These are phyloP conservation scores for Aspergillus cristatus DNA, from an alignment of 495 filamentous ascomycete species.

Conservation along the genomic window DNA sequence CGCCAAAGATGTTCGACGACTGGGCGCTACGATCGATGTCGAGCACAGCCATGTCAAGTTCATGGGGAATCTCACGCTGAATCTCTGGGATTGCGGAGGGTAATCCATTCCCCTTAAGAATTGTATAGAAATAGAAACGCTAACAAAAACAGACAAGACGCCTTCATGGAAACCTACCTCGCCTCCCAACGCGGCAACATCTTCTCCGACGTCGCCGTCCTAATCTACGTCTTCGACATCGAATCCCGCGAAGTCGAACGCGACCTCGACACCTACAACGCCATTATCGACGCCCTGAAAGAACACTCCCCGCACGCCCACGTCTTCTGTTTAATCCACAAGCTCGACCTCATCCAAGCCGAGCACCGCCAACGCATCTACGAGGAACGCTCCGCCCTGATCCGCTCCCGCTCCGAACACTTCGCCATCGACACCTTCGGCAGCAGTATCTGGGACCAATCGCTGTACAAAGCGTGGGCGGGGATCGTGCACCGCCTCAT, in stretches of 20 bases:
- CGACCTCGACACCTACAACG: slow-evolving; percentile 80
- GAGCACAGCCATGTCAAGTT: slow-evolving; percentile 98
- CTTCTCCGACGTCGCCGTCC: slow-evolving; percentile 89
- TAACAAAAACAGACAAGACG: slow-evolving; percentile 64
- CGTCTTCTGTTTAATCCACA: slow-evolving; percentile 91
- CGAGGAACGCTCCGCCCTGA: slow-evolving; percentile 62
- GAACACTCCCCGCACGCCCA: slow-evolving; percentile 78
- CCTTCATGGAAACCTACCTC: slow-evolving; percentile 97
- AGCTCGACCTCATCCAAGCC: slow-evolving; percentile 93
- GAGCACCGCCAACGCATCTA: slow-evolving; percentile 70
- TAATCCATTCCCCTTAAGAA: slow-evolving; percentile 17
- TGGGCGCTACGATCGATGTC: slow-evolving; percentile 97
- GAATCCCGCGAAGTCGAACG: slow-evolving; percentile 88
- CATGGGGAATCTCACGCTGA: slow-evolving; percentile 90
- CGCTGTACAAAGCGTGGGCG: slow-evolving; percentile 96
- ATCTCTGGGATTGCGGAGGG: slow-evolving; percentile 98
- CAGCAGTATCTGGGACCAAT: slow-evolving; percentile 97
- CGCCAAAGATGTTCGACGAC: slow-evolving; percentile 84
- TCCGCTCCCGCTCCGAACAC: slow-evolving; percentile 62
- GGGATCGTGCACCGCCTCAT: slow-evolving; percentile 93
- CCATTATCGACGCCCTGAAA: slow-evolving; percentile 72
- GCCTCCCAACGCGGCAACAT: slow-evolving; percentile 88
- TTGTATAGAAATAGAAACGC: background rate
- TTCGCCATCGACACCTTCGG: slow-evolving; percentile 69
- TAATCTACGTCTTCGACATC: slow-evolving; percentile 99